phyloP scores from a whole-genome alignment of 2,329 filamentous ascomycete genomes.

The Penicillium psychrosexuale region DNA sequence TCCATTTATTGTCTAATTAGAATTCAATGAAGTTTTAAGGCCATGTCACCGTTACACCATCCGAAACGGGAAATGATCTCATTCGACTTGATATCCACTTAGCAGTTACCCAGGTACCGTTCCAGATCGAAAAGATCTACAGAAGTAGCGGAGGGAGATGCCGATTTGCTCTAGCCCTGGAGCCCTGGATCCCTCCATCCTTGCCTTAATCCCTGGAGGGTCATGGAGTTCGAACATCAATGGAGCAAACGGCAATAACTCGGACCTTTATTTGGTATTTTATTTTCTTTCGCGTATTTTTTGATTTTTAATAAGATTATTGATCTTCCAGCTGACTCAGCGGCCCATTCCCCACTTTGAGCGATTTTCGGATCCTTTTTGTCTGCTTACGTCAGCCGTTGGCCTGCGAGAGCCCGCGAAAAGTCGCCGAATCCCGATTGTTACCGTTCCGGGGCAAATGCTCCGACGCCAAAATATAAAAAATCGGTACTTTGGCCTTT shows the following conservation, averaged over 20 bases:
- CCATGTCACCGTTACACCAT: not conserved
- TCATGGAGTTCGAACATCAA: not conserved
- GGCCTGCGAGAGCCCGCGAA: not conserved
- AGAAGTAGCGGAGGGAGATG: slow-evolving; percentile 10
- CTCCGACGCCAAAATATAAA: not conserved
- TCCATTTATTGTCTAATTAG: slow-evolving; percentile 5
- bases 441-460: slow-evolving; percentile 10
- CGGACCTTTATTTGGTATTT: not conserved
- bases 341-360: slow-evolving; percentile 12
- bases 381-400: slow-evolving; percentile 9
- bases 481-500: no score
- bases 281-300: not conserved
- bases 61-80: slow-evolving; percentile 4
- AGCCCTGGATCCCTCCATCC: no score
- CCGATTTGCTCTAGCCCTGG: not conserved
- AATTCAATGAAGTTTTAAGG: not conserved
- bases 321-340: slow-evolving; percentile 12
- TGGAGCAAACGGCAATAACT: slow-evolving; percentile 6
- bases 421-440: slow-evolving; percentile 23
- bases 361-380: slow-evolving; percentile 2
- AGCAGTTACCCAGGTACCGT: not conserved
- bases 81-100: not conserved
- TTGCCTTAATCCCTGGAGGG: no score
- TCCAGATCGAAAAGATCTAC: slow-evolving; percentile 1
- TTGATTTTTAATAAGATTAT: not conserved